Percentiles rank a stretch among this genome's conserved stretches.
Evolutionary conservation across 2,329 filamentous ascomycete genomes (phyloP).

Genomic region (Cryphonectria nitschkei): DNA sequence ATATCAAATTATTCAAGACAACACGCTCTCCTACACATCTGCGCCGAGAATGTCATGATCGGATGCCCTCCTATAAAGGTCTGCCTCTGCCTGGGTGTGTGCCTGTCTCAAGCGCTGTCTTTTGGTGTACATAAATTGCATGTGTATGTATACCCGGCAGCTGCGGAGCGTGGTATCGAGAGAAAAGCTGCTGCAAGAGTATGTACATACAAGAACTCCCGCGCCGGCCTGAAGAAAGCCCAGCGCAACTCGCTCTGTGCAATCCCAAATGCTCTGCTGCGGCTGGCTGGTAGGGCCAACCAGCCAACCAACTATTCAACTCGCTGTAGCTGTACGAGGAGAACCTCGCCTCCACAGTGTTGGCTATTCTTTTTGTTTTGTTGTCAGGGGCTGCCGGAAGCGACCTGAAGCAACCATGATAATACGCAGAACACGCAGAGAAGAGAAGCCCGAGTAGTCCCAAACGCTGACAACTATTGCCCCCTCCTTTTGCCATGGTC

Average conservation of each 20-base stretch:
- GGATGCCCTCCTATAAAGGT: background rate
- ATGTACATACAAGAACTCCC: slow-evolving; percentile 3
- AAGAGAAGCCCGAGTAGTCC: background rate
- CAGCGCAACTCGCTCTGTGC: background rate
- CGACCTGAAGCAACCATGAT: background rate
- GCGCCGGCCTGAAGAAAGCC: background rate
- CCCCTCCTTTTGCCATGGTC: slow-evolving; percentile 6
- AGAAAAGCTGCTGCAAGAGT: slow-evolving; percentile 9
- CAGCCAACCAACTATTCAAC: no score
- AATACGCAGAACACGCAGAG: background rate
- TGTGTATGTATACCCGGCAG: background rate
- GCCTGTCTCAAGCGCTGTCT: background rate
- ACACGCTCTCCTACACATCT: background rate
- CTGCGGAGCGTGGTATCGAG: background rate
- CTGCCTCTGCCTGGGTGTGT: background rate
- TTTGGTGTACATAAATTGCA: background rate
- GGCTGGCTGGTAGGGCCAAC: background rate
- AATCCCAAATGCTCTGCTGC: background rate
- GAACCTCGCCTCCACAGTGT: background rate
- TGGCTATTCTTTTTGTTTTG: background rate
- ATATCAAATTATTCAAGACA: background rate
- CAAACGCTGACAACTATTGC: background rate
- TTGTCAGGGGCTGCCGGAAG: background rate
- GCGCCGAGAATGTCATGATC: background rate
- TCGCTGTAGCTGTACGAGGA: background rate